These are phyloP conservation scores for Botryotinia calthae DNA, from an alignment of 2,329 filamentous ascomycete species.

Conservation along the genomic window DNA sequence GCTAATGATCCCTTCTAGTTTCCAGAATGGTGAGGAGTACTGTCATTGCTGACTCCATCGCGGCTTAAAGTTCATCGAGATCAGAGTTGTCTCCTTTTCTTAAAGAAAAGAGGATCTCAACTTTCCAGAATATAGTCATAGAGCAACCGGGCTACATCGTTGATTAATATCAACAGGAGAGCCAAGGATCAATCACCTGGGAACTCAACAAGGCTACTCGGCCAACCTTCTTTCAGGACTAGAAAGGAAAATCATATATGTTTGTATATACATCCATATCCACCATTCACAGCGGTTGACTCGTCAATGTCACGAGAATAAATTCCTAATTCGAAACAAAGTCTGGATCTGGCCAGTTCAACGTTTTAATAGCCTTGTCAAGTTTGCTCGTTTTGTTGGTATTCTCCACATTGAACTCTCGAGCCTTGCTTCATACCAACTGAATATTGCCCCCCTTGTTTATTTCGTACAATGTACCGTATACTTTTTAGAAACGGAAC, in stretches of 20 bases:
- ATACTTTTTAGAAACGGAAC: not conserved
- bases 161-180: not conserved
- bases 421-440: not conserved
- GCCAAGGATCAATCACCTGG: not conserved
- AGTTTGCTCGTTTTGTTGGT: constrained; percentile 14
- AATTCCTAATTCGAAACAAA: not conserved
- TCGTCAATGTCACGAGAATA: not conserved
- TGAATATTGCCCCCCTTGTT: constrained; percentile 6
- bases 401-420: not conserved
- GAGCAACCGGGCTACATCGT: not conserved
- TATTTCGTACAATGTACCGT: not conserved
- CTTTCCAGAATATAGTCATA: not conserved
- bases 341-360: constrained; percentile 6
- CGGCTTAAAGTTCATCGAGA: not conserved
- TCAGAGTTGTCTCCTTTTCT: not conserved
- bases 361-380: constrained; percentile 18
- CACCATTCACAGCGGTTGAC: not conserved
- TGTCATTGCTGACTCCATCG: not conserved
- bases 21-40: not conserved
- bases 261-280: not conserved
- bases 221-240: constrained; percentile 7
- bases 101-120: not conserved
- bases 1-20: constrained; percentile 1
- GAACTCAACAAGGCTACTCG: not conserved
- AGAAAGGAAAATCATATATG: not conserved